phyloP scores from a whole-genome alignment of 805 yeast genomes.

The Yamadazyma takamatsuzukensis region DNA sequence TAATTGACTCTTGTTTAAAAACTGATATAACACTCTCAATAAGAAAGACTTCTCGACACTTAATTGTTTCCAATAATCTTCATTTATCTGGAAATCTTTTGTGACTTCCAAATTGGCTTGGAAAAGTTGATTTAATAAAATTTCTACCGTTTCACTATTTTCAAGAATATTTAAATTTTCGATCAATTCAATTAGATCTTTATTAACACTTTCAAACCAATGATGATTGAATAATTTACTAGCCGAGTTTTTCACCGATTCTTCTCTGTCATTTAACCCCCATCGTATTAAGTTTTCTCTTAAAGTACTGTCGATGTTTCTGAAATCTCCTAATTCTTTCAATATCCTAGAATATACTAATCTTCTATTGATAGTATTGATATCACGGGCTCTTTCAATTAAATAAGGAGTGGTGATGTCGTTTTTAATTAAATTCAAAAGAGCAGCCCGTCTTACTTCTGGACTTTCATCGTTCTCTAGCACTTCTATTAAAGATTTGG shows the following conservation, averaged over 20 bases:
- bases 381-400: slow-evolving; percentile 81
- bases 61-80: slow-evolving; percentile 63
- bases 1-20: slow-evolving; percentile 54
- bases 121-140: slow-evolving; percentile 53
- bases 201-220: slow-evolving; percentile 70
- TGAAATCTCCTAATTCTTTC: slow-evolving; percentile 62
- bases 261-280: slow-evolving; percentile 89
- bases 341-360: slow-evolving; percentile 65
- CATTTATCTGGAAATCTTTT: slow-evolving; percentile 54
- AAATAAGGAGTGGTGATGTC: slow-evolving; percentile 51
- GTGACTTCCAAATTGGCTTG: slow-evolving; percentile 61
- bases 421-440: slow-evolving; percentile 63
- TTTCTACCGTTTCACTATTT: slow-evolving; percentile 51
- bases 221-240: slow-evolving; percentile 59
- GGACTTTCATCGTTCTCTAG: slow-evolving; percentile 70
- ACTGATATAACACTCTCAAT: slow-evolving; percentile 61
- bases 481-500: slow-evolving; percentile 12
- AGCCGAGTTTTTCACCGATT: slow-evolving; percentile 68
- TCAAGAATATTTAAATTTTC: slow-evolving; percentile 72
- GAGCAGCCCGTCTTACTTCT: slow-evolving; percentile 84
- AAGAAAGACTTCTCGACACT: slow-evolving; percentile 75
- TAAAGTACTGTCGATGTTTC: slow-evolving; percentile 45
- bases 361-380: slow-evolving; percentile 66
- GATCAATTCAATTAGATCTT: slow-evolving; percentile 68
- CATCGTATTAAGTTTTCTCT: slow-evolving; percentile 70